Base-by-base conservation (phyloP, 2,329 filamentous ascomycete species). In the Cephalotrichum gorgonifer region DNA sequence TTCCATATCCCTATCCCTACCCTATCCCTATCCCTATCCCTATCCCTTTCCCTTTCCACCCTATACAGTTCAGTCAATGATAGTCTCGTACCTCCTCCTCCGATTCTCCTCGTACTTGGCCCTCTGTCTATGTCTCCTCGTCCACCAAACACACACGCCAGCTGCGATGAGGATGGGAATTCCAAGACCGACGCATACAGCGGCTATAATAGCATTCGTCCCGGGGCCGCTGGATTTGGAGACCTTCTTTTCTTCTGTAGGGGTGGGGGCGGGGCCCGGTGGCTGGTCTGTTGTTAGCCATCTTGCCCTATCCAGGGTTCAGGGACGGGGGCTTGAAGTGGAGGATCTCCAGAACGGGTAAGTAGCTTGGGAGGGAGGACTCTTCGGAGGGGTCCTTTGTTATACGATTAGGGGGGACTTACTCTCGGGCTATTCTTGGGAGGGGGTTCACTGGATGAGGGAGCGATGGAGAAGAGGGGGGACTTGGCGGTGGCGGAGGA, bases 81-180 rank as follows among this genome's bases (percentile, higher is more conserved):
- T 49, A 9, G 39, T 49, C 25, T 33, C 3, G 11, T 49, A 49
- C 44, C 39, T 33, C 25, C 26, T 11, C 22, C 47, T 42, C 33
- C 44, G 41, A 30, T 14, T 48, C 28, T 48, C 45, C 23, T 48
- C 45, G n/a, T 48, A 50, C 38, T 44, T 23, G 12, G 27, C 23
- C 39, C 39, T 33, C 44, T 28, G 39, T 22, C 44, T 35, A 22
- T 50, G 33, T 44, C 44, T 33, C 44, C 49, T n/a, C 27, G n/a
- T 43, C 41, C 50, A 51, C 50, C 50, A 48, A 6, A 51, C 20
- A 25, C 43, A 44, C 11, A 51, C 39, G 14, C 17, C 50, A 11
- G 44, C 42, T 7, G 35, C 45, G 41, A 45, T 45, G 5, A 51
- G 22, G 8, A 48, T 39, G 12, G 50, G 50, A 4, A 48, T 33